Conservation (phyloP, 352 stramenopile genomes). For the Pythium periplocum region DNA sequence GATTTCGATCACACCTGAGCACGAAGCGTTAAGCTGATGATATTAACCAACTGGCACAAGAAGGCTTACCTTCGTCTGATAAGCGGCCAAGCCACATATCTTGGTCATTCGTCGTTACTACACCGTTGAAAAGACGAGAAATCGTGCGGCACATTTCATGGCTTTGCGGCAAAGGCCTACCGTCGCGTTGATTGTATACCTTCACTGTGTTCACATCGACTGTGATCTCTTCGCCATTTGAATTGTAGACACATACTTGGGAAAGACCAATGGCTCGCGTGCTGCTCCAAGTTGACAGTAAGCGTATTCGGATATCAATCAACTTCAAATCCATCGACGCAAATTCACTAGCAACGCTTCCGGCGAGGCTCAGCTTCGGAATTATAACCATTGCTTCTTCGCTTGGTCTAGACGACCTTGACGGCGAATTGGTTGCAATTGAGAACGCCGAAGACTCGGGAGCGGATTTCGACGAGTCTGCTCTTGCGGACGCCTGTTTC, state of each 20-base stretch:
- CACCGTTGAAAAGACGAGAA: constrained; percentile 45
- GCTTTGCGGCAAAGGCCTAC: constrained; percentile 38
- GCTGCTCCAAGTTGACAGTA: constrained; percentile 66
- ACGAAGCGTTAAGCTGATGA: background rate
- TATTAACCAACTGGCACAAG: background rate
- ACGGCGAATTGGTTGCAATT: no score
- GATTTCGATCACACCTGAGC: constrained; percentile 44
- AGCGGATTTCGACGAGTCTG: no score
- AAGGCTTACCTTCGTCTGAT: constrained; percentile 34
- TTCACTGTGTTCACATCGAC: constrained; percentile 38
- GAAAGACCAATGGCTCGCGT: constrained; percentile 55
- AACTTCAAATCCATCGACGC: no score
- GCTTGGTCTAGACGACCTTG: background rate
- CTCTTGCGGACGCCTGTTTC: background rate
- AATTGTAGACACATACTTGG: constrained; percentile 64
- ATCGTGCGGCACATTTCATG: constrained; percentile 71
- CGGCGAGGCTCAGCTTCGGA: no score
- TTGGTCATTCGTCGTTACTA: constrained; percentile 46
- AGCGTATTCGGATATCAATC: constrained; percentile 26
- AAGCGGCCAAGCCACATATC: constrained; percentile 78
- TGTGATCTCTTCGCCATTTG: constrained; percentile 43
- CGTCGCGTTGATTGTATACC: constrained; percentile 49
- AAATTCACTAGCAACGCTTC: no score
- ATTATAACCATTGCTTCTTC: background rate
- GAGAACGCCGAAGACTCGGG: no score